Conservation (phyloP, 805 yeast species). For the Starmerella tilneyi region DNA sequence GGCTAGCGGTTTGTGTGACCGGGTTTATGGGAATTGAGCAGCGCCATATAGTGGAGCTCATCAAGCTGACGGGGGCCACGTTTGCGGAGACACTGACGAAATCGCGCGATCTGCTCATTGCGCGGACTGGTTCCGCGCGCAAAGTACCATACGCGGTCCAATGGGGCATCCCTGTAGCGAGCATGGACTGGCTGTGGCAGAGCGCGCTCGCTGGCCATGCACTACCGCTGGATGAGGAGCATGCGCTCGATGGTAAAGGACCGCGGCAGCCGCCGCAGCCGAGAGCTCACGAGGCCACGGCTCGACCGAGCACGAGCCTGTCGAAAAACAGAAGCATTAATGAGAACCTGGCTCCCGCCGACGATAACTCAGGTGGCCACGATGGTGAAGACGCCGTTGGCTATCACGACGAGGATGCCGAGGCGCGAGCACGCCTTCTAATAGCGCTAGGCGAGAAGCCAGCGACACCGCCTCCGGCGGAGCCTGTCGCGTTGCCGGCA, state of each 20-base stretch:
- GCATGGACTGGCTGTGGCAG: constrained; percentile 33
- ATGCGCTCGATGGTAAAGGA: constrained; percentile 16
- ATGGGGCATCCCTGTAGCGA: constrained; percentile 34
- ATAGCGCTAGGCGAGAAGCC: constrained; percentile 14
- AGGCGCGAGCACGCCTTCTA: constrained; percentile 15
- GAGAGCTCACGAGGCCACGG: constrained; percentile 1
- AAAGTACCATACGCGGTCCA: constrained; percentile 30
- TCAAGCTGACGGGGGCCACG: constrained; percentile 44
- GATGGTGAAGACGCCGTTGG: constrained; percentile 21
- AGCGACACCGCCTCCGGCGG: constrained; percentile 12
- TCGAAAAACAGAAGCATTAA: background rate
- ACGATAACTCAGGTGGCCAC: constrained; percentile 18
- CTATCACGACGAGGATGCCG: constrained; percentile 21
- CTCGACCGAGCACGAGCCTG: background rate
- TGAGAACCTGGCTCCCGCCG: constrained; percentile 1
- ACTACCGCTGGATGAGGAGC: constrained; percentile 9
- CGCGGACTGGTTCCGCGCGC: constrained; percentile 23
- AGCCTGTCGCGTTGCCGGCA: constrained; percentile 9
- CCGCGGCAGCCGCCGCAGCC: constrained; percentile 11
- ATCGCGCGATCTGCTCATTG: constrained; percentile 46
- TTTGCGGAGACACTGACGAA: constrained; percentile 41
- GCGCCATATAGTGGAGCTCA: constrained; percentile 56
- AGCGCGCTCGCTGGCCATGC: constrained; percentile 28
- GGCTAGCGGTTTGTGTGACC: constrained; percentile 42
- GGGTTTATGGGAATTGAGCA: constrained; percentile 74